phyloP scores from a whole-genome alignment of 23 red algal species.

The Agarophyton chilense region DNA sequence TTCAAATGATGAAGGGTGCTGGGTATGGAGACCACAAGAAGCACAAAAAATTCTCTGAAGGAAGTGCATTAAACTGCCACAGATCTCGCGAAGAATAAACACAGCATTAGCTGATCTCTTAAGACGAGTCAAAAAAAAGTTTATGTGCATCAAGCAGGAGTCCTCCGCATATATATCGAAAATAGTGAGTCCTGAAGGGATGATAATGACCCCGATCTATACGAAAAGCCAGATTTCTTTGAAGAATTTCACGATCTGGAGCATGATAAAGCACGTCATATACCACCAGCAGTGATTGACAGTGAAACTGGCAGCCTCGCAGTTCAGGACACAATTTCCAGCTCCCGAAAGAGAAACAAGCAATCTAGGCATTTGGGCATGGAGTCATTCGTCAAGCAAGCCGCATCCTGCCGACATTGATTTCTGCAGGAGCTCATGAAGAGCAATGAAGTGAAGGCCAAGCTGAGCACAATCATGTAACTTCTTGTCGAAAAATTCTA shows the following conservation, averaged over 20 bases:
- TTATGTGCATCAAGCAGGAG: conserved; percentile 12
- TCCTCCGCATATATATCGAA: conserved; percentile 4
- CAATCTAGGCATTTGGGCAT: background rate
- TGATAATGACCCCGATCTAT: too few species aligned
- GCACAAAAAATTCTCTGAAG: conserved; percentile 40
- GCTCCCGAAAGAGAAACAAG: too few species aligned
- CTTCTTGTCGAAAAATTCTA: conserved; percentile 9
- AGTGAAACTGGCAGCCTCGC: background rate
- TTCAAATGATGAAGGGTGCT: too few species aligned
- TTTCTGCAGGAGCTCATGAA: background rate
- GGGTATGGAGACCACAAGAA: background rate
- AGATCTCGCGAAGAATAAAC: background rate
- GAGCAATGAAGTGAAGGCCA: background rate
- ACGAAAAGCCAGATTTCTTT: too few species aligned
- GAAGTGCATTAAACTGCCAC: conserved; percentile 7
- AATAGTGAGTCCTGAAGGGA: background rate
- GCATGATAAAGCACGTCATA: background rate
- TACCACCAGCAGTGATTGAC: background rate
- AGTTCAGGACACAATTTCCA: background rate
- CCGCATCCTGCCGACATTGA: background rate
- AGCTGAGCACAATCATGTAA: conserved; percentile 1
- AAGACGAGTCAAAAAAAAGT: conserved; percentile 9
- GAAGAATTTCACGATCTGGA: too few species aligned
- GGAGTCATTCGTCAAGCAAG: background rate
- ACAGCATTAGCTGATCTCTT: background rate